These are phyloP conservation scores for Penicillium glabrum DNA, from an alignment of 2,329 filamentous ascomycete genomes.

Conservation along the genomic window DNA sequence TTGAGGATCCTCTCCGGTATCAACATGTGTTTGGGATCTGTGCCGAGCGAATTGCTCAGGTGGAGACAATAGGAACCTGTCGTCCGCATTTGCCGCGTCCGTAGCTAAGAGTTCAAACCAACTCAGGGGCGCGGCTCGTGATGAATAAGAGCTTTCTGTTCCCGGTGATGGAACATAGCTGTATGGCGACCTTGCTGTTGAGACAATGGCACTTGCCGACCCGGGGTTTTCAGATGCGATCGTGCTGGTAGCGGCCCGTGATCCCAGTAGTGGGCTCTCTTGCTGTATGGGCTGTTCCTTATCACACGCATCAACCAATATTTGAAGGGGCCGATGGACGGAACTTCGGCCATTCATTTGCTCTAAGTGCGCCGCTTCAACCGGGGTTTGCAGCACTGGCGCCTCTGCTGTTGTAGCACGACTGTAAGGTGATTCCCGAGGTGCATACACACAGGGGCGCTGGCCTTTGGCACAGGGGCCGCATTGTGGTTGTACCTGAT, in stretches of 20 bases:
- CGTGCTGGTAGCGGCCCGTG: not conserved
- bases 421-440: not conserved
- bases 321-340: conserved; percentile 16
- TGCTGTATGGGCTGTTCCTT: conserved; percentile 14
- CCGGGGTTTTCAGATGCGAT: not conserved
- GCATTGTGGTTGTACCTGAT: conserved; percentile 24
- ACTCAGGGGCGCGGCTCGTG: conserved; percentile 46
- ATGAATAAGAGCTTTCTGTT: conserved; percentile 34
- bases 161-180: conserved; percentile 22
- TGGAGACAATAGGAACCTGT: conserved; percentile 21
- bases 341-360: not conserved
- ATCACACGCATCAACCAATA: conserved; percentile 22
- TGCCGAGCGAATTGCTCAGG: conserved; percentile 8
- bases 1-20: conserved; percentile 5
- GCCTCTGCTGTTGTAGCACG: not conserved
- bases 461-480: conserved; percentile 29
- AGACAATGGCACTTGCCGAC: conserved; percentile 5
- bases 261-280: not conserved
- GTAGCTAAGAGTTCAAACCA: conserved; percentile 46
- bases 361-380: not conserved
- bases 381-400: not conserved
- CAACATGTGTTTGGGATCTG: not conserved
- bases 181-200: conserved; percentile 6
- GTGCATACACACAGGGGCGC: conserved; percentile 24
- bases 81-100: conserved; percentile 45